Percentiles rank a stretch among this genome's conserved stretches.
Conservation (phyloP, 1,284 basidiomycete species). For the Ganoderma leucocontextum region DNA sequence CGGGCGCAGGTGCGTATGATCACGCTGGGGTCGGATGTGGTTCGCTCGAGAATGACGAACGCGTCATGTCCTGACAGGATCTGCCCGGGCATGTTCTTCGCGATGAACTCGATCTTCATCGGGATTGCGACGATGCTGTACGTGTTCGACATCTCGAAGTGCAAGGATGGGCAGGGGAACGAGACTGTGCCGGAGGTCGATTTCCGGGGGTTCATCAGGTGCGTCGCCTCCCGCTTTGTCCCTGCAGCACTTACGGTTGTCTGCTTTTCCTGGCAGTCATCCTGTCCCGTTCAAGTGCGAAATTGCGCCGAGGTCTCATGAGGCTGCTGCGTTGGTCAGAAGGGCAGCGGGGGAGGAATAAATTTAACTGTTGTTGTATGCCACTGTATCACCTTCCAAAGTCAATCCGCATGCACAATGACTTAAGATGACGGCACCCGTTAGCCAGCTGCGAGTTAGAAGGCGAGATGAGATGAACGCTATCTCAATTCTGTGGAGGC, state of each 20-base stretch:
- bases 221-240: not conserved
- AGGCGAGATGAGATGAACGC: too few species aligned
- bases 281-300: slow-evolving; percentile 38
- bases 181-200: slow-evolving; percentile 43
- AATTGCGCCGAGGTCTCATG: slow-evolving; percentile 32
- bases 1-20: slow-evolving; percentile 36
- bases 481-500: too few species aligned
- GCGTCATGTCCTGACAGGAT: slow-evolving; percentile 30
- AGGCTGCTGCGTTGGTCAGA: slow-evolving; percentile 30
- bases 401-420: too few species aligned
- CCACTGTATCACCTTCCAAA: too few species aligned
- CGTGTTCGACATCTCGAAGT: slow-evolving; percentile 41
- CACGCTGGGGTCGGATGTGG: not conserved
- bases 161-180: slow-evolving; percentile 38
- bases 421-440: too few species aligned
- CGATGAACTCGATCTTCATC: slow-evolving; percentile 45
- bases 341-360: slow-evolving; percentile 8
- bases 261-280: slow-evolving; percentile 25
- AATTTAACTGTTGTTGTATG: not conserved
- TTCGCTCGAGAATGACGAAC: slow-evolving; percentile 1
- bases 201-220: slow-evolving; percentile 43
- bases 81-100: slow-evolving; percentile 46
- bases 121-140: slow-evolving; percentile 41
- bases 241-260: not conserved
- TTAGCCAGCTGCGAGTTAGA: too few species aligned